Evolutionary conservation across 2,329 filamentous ascomycete genomes (phyloP), one percentile per base, ranked within the genome.

Genomic region (Akanthomyces dipterigenus): DNA sequence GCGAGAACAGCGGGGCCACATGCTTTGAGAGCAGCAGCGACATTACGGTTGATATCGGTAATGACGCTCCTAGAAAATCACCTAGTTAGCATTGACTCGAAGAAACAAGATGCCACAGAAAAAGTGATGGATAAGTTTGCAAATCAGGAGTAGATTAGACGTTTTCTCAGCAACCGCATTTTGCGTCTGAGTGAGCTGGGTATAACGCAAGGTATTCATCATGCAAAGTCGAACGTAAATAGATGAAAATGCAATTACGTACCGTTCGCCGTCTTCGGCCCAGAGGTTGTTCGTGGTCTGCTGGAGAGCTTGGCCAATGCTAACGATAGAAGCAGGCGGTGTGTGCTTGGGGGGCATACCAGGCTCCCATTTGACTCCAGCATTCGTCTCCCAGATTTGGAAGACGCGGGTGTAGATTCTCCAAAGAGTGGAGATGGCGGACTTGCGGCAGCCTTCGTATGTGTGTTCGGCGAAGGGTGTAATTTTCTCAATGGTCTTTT

Each of bases 151-250:
- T 70, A 73, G 75, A 77, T 77, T 70, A 75, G 65, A 76, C 76
- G 91, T 80, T 78, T 96, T 95, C 88, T 88, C 91, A 91, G 89
- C 91, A 96, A 87, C 79, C 86, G 86, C 89, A 86, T 78, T 79
- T 83, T 79, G 90, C 88, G 88, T 98, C 89, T 90, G 91, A 96
- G 93, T 97, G 93, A 97, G 93, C 93, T 97, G 93, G 92, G 93
- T 93, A 85, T 93, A 93, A 93, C 91, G 90, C 87, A 85, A 80
- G 77, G 80, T 84, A 81, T 78, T 96, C 92, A 97, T 97, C 92
- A 91, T 88, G 56, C 66, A 64, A 56, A 61, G 65, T 62, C 45
- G 68, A 64, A 61, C 64, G 62, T 62, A 61, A 57, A 63, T 26
- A 61, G 56, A 64, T 64, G 64, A 65, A 34, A 42, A 55, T 14